Conservation (phyloP, 345 rosid genomes). For the Turnera subulata region DNA sequence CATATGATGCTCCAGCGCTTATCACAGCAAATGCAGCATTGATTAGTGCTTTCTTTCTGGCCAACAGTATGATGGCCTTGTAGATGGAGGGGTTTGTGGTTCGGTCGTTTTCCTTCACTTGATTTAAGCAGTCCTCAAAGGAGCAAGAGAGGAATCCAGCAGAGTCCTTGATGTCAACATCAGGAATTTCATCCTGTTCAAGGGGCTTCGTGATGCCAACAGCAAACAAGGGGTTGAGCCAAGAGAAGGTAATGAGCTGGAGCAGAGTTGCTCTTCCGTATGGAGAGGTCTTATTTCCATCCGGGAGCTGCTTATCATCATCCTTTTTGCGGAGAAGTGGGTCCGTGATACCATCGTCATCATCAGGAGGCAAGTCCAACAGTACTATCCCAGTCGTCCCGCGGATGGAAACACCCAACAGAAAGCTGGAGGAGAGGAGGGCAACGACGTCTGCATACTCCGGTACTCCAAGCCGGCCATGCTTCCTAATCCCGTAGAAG, state of each 20-base stretch:
- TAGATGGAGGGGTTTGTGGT: constrained; percentile 56
- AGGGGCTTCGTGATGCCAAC: constrained; percentile 73
- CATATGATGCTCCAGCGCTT: constrained; percentile 62
- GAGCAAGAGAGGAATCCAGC: constrained; percentile 51
- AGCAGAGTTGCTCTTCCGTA: constrained; percentile 69
- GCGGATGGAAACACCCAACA: constrained; percentile 49
- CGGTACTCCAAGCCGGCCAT: constrained; percentile 22
- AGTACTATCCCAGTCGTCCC: constrained; percentile 59
- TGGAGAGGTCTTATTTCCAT: constrained; percentile 37
- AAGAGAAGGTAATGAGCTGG: constrained; percentile 79
- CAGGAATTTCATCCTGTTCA: constrained; percentile 64
- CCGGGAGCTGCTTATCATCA: constrained; percentile 17
- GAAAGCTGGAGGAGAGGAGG: constrained; percentile 50
- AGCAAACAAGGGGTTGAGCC: constrained; percentile 80
- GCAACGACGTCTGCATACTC: constrained; percentile 47
- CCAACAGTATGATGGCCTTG: constrained; percentile 52
- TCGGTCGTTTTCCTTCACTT: constrained; percentile 44
- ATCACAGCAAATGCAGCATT: constrained; percentile 69
- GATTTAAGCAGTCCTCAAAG: constrained; percentile 47
- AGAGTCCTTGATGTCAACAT: constrained; percentile 59
- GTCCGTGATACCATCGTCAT: constrained; percentile 34
- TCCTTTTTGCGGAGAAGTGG: constrained; percentile 48
- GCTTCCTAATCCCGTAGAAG: constrained; percentile 25
- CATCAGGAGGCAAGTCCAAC: background rate
- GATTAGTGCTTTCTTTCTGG: constrained; percentile 63